These are phyloP conservation scores for Gynostemma pentaphyllum DNA, from an alignment of 306 rosid species.

Conservation along the genomic window DNA sequence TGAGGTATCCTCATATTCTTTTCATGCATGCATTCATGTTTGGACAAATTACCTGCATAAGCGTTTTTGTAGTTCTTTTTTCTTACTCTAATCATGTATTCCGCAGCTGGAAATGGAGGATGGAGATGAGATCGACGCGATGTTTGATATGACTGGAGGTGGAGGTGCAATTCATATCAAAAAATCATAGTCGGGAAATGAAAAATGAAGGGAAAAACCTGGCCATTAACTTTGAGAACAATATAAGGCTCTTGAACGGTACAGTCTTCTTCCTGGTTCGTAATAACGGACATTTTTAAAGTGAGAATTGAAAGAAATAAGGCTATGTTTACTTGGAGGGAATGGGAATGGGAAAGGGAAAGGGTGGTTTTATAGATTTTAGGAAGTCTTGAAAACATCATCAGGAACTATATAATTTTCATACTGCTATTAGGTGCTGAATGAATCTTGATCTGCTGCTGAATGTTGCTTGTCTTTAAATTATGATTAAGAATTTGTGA, in stretches of 20 bases:
- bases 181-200: slow-evolving; percentile 1
- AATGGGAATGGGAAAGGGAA: too few relatives aligned
- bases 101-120: slow-evolving; percentile 88
- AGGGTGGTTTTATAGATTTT: too few relatives aligned
- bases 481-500: neutral
- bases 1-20: slow-evolving; percentile 31
- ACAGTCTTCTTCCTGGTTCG: slow-evolving; percentile 34
- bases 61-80: neutral
- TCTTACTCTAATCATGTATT: neutral
- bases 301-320: too few relatives aligned
- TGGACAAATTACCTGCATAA: neutral
- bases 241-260: slow-evolving; percentile 30
- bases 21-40: too few relatives aligned
- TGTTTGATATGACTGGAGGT: slow-evolving; percentile 58
- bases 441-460: neutral
- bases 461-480: slow-evolving; percentile 2
- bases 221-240: slow-evolving; percentile 42
- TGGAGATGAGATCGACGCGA: slow-evolving; percentile 74
- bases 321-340: too few relatives aligned
- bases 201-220: slow-evolving; percentile 13
- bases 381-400: slow-evolving; percentile 11
- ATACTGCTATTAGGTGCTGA: neutral
- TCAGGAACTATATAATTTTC: slow-evolving; percentile 7
- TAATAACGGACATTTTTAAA: slow-evolving; percentile 29
- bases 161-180: slow-evolving; percentile 30